Percentiles rank a stretch among this genome's conserved stretches.
These are phyloP conservation scores for Talaromyces sp. DNA, from an alignment of 2,329 filamentous ascomycete genomes.

Conservation along the genomic window DNA sequence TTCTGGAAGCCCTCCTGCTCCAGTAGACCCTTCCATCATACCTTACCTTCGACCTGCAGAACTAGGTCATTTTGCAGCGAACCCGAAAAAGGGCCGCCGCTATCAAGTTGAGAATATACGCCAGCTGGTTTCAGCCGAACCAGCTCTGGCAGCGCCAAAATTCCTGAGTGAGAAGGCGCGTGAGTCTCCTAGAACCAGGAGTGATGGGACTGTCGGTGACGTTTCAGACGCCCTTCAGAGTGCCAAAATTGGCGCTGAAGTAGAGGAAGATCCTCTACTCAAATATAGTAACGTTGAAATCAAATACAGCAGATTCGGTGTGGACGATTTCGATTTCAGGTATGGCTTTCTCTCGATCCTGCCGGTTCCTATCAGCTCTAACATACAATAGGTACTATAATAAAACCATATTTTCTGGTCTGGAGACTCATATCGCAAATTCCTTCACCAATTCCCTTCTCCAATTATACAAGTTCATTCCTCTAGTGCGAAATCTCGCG, in stretches of 20 bases:
- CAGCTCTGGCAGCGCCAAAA: conserved; percentile 69
- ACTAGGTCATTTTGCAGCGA: conserved; percentile 72
- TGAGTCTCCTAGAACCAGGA: conserved; percentile 46
- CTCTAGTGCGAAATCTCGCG: conserved; percentile 78
- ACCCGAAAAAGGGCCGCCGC: conserved; percentile 65
- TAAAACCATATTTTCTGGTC: conserved; percentile 80
- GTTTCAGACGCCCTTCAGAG: conserved; percentile 62
- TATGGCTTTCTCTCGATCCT: conserved; percentile 57
- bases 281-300: conserved; percentile 95
- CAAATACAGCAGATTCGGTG: conserved; percentile 97
- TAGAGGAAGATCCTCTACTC: conserved; percentile 74
- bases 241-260: conserved; percentile 63
- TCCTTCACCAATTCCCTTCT: conserved; percentile 92
- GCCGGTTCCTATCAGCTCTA: not conserved
- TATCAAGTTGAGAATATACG: conserved; percentile 82
- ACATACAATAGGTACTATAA: conserved; percentile 72
- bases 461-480: conserved; percentile 87
- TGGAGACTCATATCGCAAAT: conserved; percentile 95
- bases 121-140: conserved; percentile 54
- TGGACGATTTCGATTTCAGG: conserved; percentile 99
- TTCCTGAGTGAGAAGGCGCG: conserved; percentile 92
- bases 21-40: conserved; percentile 67
- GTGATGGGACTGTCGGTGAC: conserved; percentile 45
- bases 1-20: conserved; percentile 73
- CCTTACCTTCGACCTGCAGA: conserved; percentile 65